phyloP scores from a whole-genome alignment of 345 rosid genomes.

The Euclidium syriacum region DNA sequence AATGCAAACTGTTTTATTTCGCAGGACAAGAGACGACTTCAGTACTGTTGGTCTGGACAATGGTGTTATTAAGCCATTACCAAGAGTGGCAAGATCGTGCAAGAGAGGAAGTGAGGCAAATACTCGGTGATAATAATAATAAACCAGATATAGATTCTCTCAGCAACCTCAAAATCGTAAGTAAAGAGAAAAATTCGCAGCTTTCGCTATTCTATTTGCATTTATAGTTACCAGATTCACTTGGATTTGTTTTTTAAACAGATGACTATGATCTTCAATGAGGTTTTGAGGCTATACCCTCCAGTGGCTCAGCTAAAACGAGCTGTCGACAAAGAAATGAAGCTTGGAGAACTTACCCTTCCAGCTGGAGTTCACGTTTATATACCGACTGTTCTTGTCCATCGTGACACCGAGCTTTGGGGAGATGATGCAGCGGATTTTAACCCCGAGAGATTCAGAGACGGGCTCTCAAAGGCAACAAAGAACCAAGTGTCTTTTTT shows the following conservation, averaged over 20 bases:
- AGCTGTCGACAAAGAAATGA: constrained; percentile 39
- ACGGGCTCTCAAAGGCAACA: constrained; percentile 58
- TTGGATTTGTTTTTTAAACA: constrained; percentile 1
- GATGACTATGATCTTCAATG: constrained; percentile 56
- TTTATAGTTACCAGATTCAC: not conserved
- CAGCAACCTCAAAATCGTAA: constrained; percentile 33
- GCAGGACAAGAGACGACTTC: constrained; percentile 39
- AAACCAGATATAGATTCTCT: constrained; percentile 29
- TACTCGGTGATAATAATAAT: constrained; percentile 9
- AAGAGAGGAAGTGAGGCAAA: constrained; percentile 32
- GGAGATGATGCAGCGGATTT: constrained; percentile 61
- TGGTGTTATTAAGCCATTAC: constrained; percentile 30
- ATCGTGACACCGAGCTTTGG: constrained; percentile 52
- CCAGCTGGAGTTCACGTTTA: constrained; percentile 44
- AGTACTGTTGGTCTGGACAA: constrained; percentile 33
- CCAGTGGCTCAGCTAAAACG: constrained; percentile 37
- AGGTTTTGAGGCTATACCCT: constrained; percentile 61
- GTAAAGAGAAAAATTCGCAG: not conserved
- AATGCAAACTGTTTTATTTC: constrained; percentile 34
- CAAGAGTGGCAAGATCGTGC: constrained; percentile 36
- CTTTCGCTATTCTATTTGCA: not conserved
- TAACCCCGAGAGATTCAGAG: constrained; percentile 57
- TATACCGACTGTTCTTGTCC: constrained; percentile 43
- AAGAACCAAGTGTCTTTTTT: constrained; percentile 50
- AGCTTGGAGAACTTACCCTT: constrained; percentile 44